Evolutionary conservation across 306 rosid species (phyloP).

Genomic region (Dalbergia cultrata): DNA sequence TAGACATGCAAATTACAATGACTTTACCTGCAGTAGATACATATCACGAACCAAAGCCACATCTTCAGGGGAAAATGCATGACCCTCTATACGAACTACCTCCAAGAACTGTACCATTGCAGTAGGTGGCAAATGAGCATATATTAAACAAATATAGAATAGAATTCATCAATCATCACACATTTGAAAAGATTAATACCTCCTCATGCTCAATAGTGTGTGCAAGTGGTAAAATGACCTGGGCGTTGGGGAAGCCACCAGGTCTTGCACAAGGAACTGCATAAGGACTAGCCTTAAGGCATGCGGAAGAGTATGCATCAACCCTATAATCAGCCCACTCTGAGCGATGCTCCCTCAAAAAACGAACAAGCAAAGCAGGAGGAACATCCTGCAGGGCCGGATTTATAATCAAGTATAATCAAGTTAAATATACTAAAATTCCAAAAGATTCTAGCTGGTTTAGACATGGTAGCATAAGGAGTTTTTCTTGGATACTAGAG

Average conservation of each 20-base stretch:
- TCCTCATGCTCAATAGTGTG: conserved; percentile 67
- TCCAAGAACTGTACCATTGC: conserved; percentile 70
- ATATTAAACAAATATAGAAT: not conserved
- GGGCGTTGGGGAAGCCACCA: conserved; percentile 80
- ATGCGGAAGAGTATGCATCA: conserved; percentile 84
- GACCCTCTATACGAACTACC: conserved; percentile 92
- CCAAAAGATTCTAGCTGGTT: not conserved
- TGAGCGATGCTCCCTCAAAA: conserved; percentile 88
- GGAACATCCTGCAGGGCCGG: conserved; percentile 72
- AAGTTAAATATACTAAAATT: not conserved
- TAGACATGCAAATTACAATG: not conserved
- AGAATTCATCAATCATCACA: not conserved
- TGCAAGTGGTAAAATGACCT: conserved; percentile 72
- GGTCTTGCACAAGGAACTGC: conserved; percentile 83
- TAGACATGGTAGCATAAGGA: not conserved
- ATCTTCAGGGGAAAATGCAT: conserved; percentile 84
- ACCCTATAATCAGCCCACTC: conserved; percentile 95
- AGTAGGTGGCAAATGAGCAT: conserved; percentile 1
- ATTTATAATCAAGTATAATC: not conserved
- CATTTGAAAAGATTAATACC: conserved; percentile 49
- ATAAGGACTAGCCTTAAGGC: conserved; percentile 79
- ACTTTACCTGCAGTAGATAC: conserved; percentile 77
- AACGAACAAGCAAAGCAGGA: conserved; percentile 83
- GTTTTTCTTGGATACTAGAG: not conserved
- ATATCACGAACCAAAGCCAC: conserved; percentile 76